phyloP scores from a whole-genome alignment of 2,329 filamentous ascomycete species.

The Lecanosticta acicola region DNA sequence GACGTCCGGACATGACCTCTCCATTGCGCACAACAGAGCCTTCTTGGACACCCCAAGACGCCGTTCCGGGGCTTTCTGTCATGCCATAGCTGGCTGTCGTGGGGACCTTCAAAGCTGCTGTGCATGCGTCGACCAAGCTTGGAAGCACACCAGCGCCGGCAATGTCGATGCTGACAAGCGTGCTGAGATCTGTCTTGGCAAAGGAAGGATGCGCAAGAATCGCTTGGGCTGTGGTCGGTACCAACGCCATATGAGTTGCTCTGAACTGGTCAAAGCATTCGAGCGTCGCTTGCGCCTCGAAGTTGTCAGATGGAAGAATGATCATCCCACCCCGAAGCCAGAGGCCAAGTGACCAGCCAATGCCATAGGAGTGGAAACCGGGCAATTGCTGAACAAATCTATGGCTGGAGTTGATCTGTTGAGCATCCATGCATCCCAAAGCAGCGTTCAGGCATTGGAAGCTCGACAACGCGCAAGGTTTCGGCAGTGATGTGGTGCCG shows the following conservation, averaged over 20 bases:
- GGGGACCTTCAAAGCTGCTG: constrained; percentile 26
- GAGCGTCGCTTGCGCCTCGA: constrained; percentile 31
- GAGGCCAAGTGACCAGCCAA: constrained; percentile 29
- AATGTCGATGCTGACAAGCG: constrained; percentile 31
- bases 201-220: constrained; percentile 30
- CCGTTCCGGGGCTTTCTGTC: constrained; percentile 42
- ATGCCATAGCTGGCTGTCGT: constrained; percentile 39
- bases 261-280: constrained; percentile 30
- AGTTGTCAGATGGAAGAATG: constrained; percentile 28
- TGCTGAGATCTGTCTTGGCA: constrained; percentile 24
- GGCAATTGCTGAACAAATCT: constrained; percentile 29
- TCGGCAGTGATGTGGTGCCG: constrained; percentile 46
- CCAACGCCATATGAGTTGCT: constrained; percentile 31
- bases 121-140: constrained; percentile 27
- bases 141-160: constrained; percentile 35
- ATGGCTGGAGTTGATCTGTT: constrained; percentile 26
- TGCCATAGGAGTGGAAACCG: constrained; percentile 31
- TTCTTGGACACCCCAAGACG: constrained; percentile 36
- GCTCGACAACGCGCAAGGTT: constrained; percentile 42
- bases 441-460: constrained; percentile 36
- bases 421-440: constrained; percentile 24
- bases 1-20: constrained; percentile 40
- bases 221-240: constrained; percentile 33
- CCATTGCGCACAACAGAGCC: constrained; percentile 30
- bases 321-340: constrained; percentile 26